Conservation (phyloP, 129 eudicot genomes). For the Escallonia herrerae region DNA sequence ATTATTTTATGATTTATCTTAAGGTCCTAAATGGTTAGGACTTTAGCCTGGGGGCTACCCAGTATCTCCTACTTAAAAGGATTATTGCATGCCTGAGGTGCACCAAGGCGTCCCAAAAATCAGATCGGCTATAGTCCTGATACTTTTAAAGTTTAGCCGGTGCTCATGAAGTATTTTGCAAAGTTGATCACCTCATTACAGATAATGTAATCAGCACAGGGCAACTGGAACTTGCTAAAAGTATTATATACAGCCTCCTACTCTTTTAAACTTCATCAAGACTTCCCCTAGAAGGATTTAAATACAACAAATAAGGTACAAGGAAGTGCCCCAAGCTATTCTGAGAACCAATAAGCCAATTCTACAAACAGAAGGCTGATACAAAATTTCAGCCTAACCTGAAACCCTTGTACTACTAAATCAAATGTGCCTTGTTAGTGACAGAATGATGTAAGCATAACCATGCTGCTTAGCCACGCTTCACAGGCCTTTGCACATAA, state of each 20-base stretch:
- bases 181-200: too few species aligned
- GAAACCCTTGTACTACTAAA: background rate
- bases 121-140: too few species aligned
- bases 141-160: too few species aligned
- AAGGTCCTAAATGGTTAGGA: too few species aligned
- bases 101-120: too few species aligned
- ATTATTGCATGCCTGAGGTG: too few species aligned
- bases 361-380: background rate
- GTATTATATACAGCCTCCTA: background rate
- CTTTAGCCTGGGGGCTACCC: too few species aligned
- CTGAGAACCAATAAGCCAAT: background rate
- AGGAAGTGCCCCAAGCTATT: background rate
- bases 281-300: background rate
- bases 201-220: too few species aligned
- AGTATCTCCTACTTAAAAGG: too few species aligned
- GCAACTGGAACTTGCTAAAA: too few species aligned
- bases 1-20: too few species aligned
- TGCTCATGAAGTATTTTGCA: too few species aligned
- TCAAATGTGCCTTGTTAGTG: background rate
- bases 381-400: background rate
- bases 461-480: slow-evolving; percentile 45
- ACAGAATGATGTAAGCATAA: background rate
- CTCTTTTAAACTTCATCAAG: background rate
- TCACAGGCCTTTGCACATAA: slow-evolving; percentile 95
- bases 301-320: background rate